Evolutionary conservation across 2,329 filamentous ascomycete genomes (phyloP).

Genomic region (Arthroderma sp.): DNA sequence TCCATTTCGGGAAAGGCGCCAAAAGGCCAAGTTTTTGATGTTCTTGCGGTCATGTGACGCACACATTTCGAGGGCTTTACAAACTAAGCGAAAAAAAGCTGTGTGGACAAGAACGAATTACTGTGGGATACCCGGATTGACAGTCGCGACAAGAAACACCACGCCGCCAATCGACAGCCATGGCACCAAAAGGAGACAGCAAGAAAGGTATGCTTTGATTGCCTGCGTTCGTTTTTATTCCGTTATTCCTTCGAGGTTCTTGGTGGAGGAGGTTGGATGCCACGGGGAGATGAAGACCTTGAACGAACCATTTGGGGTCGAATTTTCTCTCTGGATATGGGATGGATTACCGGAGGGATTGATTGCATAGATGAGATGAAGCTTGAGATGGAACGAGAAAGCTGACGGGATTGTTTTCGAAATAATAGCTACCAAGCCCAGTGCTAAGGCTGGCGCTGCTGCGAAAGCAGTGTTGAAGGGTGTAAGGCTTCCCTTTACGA

Average conservation of each 20-base stretch:
- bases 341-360: too few species aligned
- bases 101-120: too few species aligned
- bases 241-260: too few species aligned
- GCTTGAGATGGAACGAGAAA: too few species aligned
- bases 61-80: constrained; percentile 11
- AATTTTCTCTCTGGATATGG: too few species aligned
- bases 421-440: constrained; percentile 41
- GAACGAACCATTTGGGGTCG: too few species aligned
- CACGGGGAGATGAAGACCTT: too few species aligned
- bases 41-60: constrained; percentile 9
- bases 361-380: too few species aligned
- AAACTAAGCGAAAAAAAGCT: constrained; percentile 12
- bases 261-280: too few species aligned
- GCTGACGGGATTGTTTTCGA: not conserved
- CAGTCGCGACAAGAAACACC: constrained; percentile 20
- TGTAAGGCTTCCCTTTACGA: constrained; percentile 44
- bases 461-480: constrained; percentile 94
- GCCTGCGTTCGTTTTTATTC: not conserved
- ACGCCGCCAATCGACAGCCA: constrained; percentile 33
- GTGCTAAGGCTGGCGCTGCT: constrained; percentile 71
- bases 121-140: not conserved
- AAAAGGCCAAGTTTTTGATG: not conserved
- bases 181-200: constrained; percentile 33
- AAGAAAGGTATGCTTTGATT: constrained; percentile 32
- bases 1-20: constrained; percentile 5